phyloP scores from a whole-genome alignment of 2,329 filamentous ascomycete genomes.

The Ophiostoma novo-ulmi region DNA sequence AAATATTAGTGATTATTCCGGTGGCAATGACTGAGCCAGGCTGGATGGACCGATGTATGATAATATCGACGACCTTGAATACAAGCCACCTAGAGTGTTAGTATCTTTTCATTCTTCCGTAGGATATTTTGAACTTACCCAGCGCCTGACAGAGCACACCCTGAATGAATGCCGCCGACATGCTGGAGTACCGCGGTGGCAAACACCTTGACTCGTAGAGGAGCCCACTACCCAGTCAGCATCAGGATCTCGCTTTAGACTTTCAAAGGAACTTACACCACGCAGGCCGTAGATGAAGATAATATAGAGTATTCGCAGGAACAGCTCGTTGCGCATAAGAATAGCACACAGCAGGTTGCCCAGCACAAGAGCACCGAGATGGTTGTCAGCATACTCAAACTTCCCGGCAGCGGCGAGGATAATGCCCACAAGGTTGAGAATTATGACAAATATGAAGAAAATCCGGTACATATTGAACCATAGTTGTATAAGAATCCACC shows the following conservation, averaged over 20 bases:
- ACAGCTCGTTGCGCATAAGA: not conserved
- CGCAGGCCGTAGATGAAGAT: not conserved
- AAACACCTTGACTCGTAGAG: not conserved
- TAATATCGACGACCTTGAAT: constrained; percentile 1
- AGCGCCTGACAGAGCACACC: not conserved
- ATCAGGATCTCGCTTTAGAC: not conserved
- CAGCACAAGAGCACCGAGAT: not conserved
- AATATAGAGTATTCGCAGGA: not conserved
- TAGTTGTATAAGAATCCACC: constrained; percentile 36
- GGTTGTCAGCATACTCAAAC: not conserved
- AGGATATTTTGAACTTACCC: not conserved
- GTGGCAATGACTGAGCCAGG: not conserved
- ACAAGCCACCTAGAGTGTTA: not conserved
- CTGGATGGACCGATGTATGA: not conserved
- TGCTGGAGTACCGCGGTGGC: not conserved
- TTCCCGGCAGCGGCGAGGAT: constrained; percentile 34
- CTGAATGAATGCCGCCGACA: not conserved
- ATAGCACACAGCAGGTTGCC: not conserved
- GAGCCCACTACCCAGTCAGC: not conserved
- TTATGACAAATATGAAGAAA: constrained; percentile 38
- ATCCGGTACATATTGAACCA: constrained; percentile 42
- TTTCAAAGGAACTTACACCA: not conserved
- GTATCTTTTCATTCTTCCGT: not conserved
- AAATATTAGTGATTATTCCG: not conserved
- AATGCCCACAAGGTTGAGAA: constrained; percentile 37